Evolutionary conservation across 2,329 filamentous ascomycete species (phyloP), one percentile per base, ranked within the genome.

Genomic region (Botrytis paeoniae): DNA sequence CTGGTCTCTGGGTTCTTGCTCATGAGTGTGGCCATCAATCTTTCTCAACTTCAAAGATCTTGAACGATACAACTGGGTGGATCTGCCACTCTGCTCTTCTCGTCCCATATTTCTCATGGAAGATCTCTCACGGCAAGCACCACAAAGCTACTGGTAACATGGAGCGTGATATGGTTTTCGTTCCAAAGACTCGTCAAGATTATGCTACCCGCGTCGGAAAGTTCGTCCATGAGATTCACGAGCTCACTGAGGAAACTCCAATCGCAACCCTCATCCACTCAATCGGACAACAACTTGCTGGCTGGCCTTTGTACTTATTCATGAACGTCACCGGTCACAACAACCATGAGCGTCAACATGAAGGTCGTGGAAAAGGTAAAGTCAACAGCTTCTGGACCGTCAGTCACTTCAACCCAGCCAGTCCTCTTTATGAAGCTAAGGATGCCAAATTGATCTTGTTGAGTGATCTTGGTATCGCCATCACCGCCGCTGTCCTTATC

Each of bases 101-200:
- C 73, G 95, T 99, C 66, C 96, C 96, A 35, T 99, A 98, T 86
- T 99, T 98, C 86, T 97, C 94, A 82, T 99, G 96, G 96, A 97
- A 99, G 86, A 95, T 98, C 84, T 97, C 94, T 78, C 96, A 99
- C 86, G 93, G 94, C 86, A 97, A 97, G 90, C 96, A 99, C 87
- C 96, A 99, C 92, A 98, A 98, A 89, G 94, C 95, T 76, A 99
- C 96, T 57, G 96, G 95, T 79, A 90, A 99, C 87, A 91, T 99
- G 85, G 94, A 97, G 85, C 93, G 95, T 78, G 96, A 99, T 85
- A 99, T 99, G 96, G 96, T 98, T 76, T 98, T 98, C 82, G 87
- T 98, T n/a, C 96, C 96, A 74, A 93, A 93, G 84, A 97, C 94
- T 72, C 91, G 95, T 74, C 90, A 96, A 77, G 85, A 92, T 81